These are phyloP conservation scores for Copromyces sp. DNA, from an alignment of 495 filamentous ascomycete species.

Conservation along the genomic window DNA sequence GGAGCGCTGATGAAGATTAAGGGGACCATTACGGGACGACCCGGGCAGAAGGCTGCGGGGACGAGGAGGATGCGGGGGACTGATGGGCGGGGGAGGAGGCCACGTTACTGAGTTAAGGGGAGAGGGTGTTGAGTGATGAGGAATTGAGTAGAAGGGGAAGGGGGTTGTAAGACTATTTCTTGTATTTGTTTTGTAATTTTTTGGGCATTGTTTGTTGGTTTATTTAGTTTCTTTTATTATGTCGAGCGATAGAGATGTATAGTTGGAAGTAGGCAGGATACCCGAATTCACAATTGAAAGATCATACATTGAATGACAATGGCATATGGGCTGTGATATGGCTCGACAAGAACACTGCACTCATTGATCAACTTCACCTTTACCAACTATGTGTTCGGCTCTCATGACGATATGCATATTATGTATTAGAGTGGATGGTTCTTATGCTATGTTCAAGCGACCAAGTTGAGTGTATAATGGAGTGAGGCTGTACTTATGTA, in stretches of 20 bases:
- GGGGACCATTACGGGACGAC: constrained; percentile 49
- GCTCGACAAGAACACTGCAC: not conserved
- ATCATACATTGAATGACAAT: not conserved
- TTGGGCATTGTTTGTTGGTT: not conserved
- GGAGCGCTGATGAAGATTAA: constrained; percentile 58
- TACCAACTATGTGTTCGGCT: not conserved
- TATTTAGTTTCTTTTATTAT: not conserved
- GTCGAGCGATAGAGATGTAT: too few species aligned
- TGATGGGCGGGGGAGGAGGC: constrained; percentile 45
- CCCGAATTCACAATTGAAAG: not conserved
- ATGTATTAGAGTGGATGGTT: not conserved
- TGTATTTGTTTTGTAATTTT: not conserved
- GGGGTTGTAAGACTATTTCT: not conserved
- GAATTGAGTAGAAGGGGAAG: not conserved
- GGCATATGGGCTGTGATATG: too few species aligned
- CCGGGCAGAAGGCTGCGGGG: constrained; percentile 61
- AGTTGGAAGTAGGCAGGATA: not conserved
- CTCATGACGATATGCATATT: not conserved
- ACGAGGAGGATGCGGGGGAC: constrained; percentile 63
- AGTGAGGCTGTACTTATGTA: not conserved
- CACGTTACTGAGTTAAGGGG: not conserved
- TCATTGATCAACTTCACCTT: not conserved
- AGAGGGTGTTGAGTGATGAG: not conserved
- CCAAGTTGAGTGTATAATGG: not conserved
- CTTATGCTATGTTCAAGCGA: not conserved